These are phyloP conservation scores for Thelonectria olida DNA, from an alignment of 2,329 filamentous ascomycete species.

Conservation along the genomic window DNA sequence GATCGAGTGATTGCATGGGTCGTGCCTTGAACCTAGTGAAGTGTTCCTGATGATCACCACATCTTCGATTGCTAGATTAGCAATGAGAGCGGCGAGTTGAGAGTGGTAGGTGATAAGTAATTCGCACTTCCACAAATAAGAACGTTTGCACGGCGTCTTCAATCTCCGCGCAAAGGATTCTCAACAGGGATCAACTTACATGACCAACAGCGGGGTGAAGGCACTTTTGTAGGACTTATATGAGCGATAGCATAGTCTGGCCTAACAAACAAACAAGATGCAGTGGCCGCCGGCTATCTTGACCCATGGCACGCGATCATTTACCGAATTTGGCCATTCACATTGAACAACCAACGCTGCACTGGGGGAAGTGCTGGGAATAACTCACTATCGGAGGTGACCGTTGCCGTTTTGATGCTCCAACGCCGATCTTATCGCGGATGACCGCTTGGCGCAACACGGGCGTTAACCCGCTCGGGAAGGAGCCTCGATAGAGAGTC, in stretches of 20 bases:
- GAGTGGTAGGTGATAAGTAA: not conserved
- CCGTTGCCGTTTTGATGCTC: not conserved
- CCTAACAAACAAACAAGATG: not conserved
- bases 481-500: not conserved
- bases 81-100: no score
- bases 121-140: not conserved
- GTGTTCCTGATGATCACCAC: no score
- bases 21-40: not conserved
- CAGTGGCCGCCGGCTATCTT: slow-evolving; percentile 16
- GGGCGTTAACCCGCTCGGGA: slow-evolving; percentile 7
- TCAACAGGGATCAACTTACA: not conserved
- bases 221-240: not conserved
- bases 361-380: no score
- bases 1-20: not conserved
- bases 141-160: not conserved
- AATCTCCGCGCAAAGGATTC: not conserved
- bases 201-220: not conserved
- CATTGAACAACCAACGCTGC: not conserved
- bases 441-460: not conserved
- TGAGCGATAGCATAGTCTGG: not conserved
- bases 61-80: no score
- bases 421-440: slow-evolving; percentile 3
- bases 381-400: not conserved
- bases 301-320: slow-evolving; percentile 11
- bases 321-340: not conserved